These are phyloP conservation scores for Parachlorella kessleri DNA, from an alignment of 139 green algal species.

Conservation along the genomic window DNA sequence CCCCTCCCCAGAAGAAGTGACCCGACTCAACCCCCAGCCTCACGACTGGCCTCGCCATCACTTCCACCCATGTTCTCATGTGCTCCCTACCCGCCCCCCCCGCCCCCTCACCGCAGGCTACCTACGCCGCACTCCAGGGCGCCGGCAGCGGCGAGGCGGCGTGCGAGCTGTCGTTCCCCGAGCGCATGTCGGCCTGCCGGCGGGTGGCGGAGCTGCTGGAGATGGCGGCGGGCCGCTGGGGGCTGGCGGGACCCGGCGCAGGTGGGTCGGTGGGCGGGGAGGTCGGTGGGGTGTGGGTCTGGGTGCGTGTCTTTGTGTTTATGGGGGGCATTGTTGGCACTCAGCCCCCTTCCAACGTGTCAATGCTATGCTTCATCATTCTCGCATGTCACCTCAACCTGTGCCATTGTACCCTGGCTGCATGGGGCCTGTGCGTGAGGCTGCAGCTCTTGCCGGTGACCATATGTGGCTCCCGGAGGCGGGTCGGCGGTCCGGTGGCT, in stretches of 20 bases:
- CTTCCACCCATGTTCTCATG: not conserved
- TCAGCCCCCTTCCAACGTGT: too few species aligned
- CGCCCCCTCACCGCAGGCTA: not conserved
- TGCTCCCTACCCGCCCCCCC: not conserved
- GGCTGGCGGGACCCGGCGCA: not conserved
- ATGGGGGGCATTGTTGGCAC: too few species aligned
- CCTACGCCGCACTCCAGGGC: not conserved
- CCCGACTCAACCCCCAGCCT: too few species aligned
- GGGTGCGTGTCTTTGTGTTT: too few species aligned
- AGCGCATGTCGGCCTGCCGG: slow-evolving; percentile 4
- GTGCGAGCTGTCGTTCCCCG: not conserved
- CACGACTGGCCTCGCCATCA: too few species aligned
- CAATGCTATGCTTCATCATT: too few species aligned
- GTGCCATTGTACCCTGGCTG: too few species aligned
- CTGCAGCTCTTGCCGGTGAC: slow-evolving; percentile 6
- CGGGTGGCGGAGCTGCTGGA: slow-evolving; percentile 20
- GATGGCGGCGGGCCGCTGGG: slow-evolving; percentile 10
- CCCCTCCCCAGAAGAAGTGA: too few species aligned
- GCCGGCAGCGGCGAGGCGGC: not conserved
- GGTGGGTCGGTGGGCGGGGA: not conserved
- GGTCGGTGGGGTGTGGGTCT: not conserved
- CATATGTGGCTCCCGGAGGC: not conserved
- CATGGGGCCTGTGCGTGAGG: too few species aligned
- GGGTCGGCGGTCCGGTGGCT: not conserved
- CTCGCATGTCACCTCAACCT: too few species aligned